Percentiles rank a stretch among this genome's conserved stretches.
Conservation (phyloP, 129 eudicot genomes). For the Smallanthus sonchifolius region DNA sequence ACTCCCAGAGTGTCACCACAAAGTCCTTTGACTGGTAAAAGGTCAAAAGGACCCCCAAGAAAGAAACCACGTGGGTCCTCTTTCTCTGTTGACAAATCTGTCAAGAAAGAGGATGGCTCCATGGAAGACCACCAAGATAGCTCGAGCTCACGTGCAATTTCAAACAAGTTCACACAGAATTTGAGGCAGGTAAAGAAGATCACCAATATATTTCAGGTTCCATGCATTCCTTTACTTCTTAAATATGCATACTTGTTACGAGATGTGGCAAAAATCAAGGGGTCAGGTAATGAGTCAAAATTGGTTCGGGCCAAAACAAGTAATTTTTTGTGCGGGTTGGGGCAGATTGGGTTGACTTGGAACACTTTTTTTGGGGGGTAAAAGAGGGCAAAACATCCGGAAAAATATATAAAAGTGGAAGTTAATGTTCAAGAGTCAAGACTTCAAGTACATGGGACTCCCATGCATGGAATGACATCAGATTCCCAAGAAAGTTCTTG, state of each 20-base stretch:
- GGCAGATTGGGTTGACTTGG: neutral
- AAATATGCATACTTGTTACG: slow-evolving; percentile 5
- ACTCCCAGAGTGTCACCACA: slow-evolving; percentile 73
- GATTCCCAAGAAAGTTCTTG: neutral
- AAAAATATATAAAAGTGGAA: neutral
- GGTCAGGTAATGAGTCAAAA: neutral
- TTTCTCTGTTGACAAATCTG: slow-evolving; percentile 56
- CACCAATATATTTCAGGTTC: neutral
- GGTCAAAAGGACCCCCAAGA: slow-evolving; percentile 56
- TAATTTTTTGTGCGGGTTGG: neutral
- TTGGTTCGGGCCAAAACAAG: neutral
- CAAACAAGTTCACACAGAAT: slow-evolving; percentile 58
- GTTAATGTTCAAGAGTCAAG: neutral
- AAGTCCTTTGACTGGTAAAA: slow-evolving; percentile 60
- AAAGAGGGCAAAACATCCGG: neutral
- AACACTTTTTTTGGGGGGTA: neutral
- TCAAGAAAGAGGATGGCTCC: slow-evolving; percentile 63
- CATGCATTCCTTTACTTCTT: slow-evolving; percentile 12
- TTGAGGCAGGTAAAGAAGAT: slow-evolving; percentile 54
- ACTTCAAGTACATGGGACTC: neutral
- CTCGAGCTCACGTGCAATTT: slow-evolving; percentile 65
- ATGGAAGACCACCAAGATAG: slow-evolving; percentile 65
- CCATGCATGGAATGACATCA: neutral
- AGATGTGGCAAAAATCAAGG: neutral
- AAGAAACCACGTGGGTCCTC: slow-evolving; percentile 59